A percentile compares a stretch with the other conserved stretches of the same genome.
Conservation (phyloP, 2,329 filamentous ascomycete genomes). For the Pseudocercospora vitis region DNA sequence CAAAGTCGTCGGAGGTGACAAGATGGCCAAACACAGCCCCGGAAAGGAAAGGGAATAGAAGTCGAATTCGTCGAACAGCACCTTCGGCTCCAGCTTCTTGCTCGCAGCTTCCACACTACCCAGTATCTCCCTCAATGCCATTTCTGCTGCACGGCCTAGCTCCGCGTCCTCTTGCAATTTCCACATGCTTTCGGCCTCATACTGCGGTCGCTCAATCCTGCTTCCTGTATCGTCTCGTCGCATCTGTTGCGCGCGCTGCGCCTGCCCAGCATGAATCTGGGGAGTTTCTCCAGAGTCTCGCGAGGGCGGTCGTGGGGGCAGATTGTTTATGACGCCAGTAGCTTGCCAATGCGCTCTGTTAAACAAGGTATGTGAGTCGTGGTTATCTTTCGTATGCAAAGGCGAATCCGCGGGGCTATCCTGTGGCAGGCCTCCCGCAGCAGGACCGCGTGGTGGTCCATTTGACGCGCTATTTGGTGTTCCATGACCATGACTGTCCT, state of each 20-base stretch:
- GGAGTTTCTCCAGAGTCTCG: constrained; percentile 24
- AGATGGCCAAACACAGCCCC: constrained; percentile 75
- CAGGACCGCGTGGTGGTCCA: not conserved
- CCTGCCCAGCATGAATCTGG: constrained; percentile 25
- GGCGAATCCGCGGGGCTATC: constrained; percentile 28
- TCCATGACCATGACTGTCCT: constrained; percentile 3
- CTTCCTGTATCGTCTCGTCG: constrained; percentile 30
- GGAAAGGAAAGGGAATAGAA: constrained; percentile 83
- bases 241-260: constrained; percentile 34
- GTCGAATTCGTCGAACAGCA: constrained; percentile 71
- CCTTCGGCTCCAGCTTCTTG: constrained; percentile 49
- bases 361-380: constrained; percentile 41
- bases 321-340: constrained; percentile 76
- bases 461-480: constrained; percentile 2
- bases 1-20: constrained; percentile 76
- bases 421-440: not conserved
- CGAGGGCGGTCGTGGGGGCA: constrained; percentile 47
- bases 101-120: constrained; percentile 79
- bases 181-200: constrained; percentile 59
- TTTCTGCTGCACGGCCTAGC: constrained; percentile 76
- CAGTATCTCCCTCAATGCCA: constrained; percentile 80
- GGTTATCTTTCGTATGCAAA: constrained; percentile 18
- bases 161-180: constrained; percentile 64
- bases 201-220: constrained; percentile 45
- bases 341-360: constrained; percentile 70